Percentiles rank a stretch among this genome's conserved stretches.
These are phyloP conservation scores for Saturnispora zaruensis DNA, from an alignment of 805 yeast genomes.

Conservation along the genomic window DNA sequence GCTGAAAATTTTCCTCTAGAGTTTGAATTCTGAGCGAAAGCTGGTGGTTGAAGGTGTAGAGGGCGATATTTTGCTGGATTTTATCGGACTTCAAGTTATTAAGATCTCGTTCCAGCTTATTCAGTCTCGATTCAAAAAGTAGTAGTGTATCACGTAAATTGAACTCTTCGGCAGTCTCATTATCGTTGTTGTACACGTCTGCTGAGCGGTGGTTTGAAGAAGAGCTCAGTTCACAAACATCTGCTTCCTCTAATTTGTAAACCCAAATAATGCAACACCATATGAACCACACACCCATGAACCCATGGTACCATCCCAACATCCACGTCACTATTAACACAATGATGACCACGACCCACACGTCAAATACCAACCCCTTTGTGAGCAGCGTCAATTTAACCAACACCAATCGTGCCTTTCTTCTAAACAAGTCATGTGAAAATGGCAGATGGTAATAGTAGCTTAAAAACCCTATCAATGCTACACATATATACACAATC, in stretches of 20 bases:
- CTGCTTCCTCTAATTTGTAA: constrained; percentile 10
- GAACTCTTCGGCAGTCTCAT: not conserved
- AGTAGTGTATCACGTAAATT: constrained; percentile 4
- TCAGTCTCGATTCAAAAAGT: constrained; percentile 4
- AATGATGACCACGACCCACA: constrained; percentile 9
- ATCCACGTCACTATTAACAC: constrained; percentile 10
- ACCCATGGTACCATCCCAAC: constrained; percentile 7
- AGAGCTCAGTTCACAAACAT: not conserved
- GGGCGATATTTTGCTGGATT: constrained; percentile 11
- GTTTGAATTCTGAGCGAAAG: constrained; percentile 10
- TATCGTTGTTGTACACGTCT: not conserved
- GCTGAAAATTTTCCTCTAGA: constrained; percentile 7
- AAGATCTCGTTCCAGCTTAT: constrained; percentile 5
- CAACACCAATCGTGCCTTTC: constrained; percentile 2
- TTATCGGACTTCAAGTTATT: constrained; percentile 1
- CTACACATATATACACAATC: not conserved
- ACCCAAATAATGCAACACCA: constrained; percentile 14
- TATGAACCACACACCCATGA: constrained; percentile 7
- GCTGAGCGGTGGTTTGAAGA: not conserved
- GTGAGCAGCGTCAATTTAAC: not conserved
- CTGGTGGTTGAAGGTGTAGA: constrained; percentile 11
- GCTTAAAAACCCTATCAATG: not conserved
- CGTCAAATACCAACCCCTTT: constrained; percentile 4
- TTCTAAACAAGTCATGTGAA: not conserved
- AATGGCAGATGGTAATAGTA: constrained; percentile 5